Evolutionary conservation across 2,329 filamentous ascomycete species (phyloP), one percentile per base, ranked within the genome.

Genomic region (Lachnellula hyalina): DNA sequence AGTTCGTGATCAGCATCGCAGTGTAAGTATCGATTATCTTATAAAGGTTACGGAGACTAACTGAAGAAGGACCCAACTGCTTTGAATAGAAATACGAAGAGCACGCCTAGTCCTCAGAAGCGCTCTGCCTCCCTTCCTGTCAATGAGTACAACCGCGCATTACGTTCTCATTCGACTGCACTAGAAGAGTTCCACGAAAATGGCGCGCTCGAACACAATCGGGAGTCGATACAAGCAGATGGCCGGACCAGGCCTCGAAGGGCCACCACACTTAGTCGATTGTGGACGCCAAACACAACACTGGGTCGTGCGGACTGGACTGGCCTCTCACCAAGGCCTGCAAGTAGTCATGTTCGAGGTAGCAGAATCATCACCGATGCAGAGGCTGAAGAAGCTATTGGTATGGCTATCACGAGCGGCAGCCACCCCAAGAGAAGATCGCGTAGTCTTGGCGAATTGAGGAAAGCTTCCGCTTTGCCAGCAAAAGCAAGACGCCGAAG

Each of bases 141-240:
- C 49, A 82, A 77, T 46, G 82, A 86, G 62, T 82, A 78, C 58
- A 80, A 83, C 57, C 75, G 79, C 44, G 82, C 83, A 2, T 66
- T 86, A 38, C 75, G 82, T 45, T 85, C 83, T 12, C 82, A 86
- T 65, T 84, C 83, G 2, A 72, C 84, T 41, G 79, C 81, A 1
- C 77, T 77, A 2, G 76, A 81, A 38, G 79, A 83, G 14, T 57
- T 77, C 78, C 23, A 71, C 75, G 35, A 76, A 74, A 38, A 80
- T 80, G 50, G 55, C 21, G 25, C 48, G 54, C 80, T 75, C 54
- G 77, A 75, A 2, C 50, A 34, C 14, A 62, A 59, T 44, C 77
- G 79, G 23, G 81, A 77, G 63, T 83, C 81, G 2, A 60, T 80
- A 44, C 77, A 76, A 53, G 70, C 73, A 48, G 58, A 63, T 44